These are phyloP conservation scores for Tuber melanosporum DNA, from an alignment of 495 filamentous ascomycete species.

Conservation along the genomic window DNA sequence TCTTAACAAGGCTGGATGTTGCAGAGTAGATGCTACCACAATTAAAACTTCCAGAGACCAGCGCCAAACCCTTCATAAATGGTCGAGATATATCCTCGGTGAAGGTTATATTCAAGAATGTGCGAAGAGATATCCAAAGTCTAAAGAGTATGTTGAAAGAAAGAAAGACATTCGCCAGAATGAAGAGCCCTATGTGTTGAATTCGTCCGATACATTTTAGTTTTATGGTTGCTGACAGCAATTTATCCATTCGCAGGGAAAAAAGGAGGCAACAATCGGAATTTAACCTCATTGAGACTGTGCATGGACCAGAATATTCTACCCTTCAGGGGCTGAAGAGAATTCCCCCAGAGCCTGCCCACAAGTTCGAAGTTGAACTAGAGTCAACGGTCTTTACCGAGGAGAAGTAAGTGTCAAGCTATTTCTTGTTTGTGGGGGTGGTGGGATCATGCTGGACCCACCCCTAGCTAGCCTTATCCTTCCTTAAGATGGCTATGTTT, in stretches of 20 bases:
- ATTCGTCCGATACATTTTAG: slow-evolving; percentile 11
- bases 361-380: slow-evolving; percentile 70
- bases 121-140: slow-evolving; percentile 65
- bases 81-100: slow-evolving; percentile 80
- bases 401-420: slow-evolving; percentile 60
- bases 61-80: slow-evolving; percentile 78
- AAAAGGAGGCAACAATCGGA: slow-evolving; percentile 63
- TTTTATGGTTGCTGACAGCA: slow-evolving; percentile 28
- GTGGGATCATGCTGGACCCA: neutral
- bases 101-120: slow-evolving; percentile 67
- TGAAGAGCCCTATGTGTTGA: slow-evolving; percentile 10
- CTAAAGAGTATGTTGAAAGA: slow-evolving; percentile 56
- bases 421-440: neutral
- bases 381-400: slow-evolving; percentile 75
- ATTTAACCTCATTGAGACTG: slow-evolving; percentile 64
- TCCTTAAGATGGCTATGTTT: neutral
- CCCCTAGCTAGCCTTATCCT: neutral
- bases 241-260: slow-evolving; percentile 49
- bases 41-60: slow-evolving; percentile 75
- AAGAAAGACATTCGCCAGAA: neutral
- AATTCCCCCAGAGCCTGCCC: slow-evolving; percentile 60
- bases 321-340: slow-evolving; percentile 45
- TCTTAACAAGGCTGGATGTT: slow-evolving; percentile 24
- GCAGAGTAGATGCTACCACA: slow-evolving; percentile 59
- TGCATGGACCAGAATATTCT: slow-evolving; percentile 65